Evolutionary conservation across 1,284 basidiomycete species (phyloP), one percentile per base, ranked within the genome.

Genomic region (Erythrobasidium hasegawianum): DNA sequence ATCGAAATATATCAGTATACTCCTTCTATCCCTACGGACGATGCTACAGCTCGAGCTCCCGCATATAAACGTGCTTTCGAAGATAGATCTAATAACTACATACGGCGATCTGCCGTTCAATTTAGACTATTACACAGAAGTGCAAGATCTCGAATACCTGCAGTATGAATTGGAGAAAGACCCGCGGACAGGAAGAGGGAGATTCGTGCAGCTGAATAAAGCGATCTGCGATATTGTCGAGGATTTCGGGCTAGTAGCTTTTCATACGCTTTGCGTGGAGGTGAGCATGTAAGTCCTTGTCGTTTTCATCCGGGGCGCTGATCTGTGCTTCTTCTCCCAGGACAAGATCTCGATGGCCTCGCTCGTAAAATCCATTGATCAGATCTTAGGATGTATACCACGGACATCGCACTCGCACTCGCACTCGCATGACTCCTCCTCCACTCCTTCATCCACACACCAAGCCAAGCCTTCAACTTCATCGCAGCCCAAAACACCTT

Each of bases 1-100:
- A 5, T 84, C 90, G 3, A 96, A 97, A 79, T 99, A 96, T 78
- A 84, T 98, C 64, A 91, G 94, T 1, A 86, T 97, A 11, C 83
- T 97, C 47, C 83, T 99, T 39, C 84, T 98, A 3, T 90, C 92
- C 5, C 81, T 99, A 22, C 84, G 95, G 54, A 90, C 94, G 18
- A 98, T 98, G 96, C 83, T 98, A n/a, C 92, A 96, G 75, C 83
- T 99, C 62, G 96, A 97, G 76, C 83, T 98, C 24, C 96, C 96
- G 0, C 96, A 97, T 76, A 82, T 99, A 79, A 98, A 99, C 75
- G 95, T 99, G 1, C 82, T 99, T 14, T 93, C 90, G 38, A 99
- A 99, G 79, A 84, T 98, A 60, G 96, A 99, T 78, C 80, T 97
- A 22, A 81, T 99, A 16, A 81, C 84, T 14, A 84, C 87, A 71